Conservation (phyloP, 192 early-diverging fungal species). For the Coemansia sp. region DNA sequence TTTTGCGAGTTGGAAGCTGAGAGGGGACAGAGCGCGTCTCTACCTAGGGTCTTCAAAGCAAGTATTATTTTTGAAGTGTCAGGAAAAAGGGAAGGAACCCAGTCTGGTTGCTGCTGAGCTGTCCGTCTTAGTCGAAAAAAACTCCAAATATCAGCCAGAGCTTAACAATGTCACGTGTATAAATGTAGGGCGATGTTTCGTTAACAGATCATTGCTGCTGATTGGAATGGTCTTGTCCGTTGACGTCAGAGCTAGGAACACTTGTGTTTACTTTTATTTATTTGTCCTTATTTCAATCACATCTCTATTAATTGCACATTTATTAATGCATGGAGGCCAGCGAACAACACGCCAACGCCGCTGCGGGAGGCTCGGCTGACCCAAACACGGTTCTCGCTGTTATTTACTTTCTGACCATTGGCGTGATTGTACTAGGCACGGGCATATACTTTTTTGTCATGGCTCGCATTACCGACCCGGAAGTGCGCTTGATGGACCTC, state of each 20-base stretch:
- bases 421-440: conserved; percentile 53
- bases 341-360: not conserved
- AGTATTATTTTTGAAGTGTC: conserved; percentile 23
- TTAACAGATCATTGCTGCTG: not conserved
- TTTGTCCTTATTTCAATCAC: not conserved
- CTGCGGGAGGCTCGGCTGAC: conserved; percentile 31
- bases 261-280: not conserved
- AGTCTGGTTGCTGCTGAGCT: not conserved
- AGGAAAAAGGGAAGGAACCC: conserved; percentile 47
- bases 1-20: conserved; percentile 6
- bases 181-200: conserved; percentile 9
- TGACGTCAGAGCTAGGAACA: not conserved
- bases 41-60: conserved; percentile 48
- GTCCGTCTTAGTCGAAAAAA: not conserved
- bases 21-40: conserved; percentile 43
- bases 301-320: not conserved
- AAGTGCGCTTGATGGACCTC: conserved; percentile 58
- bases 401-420: conserved; percentile 60
- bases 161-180: conserved; percentile 1
- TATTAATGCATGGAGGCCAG: conserved; percentile 6
- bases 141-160: no score
- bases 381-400: conserved; percentile 50
- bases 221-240: not conserved
- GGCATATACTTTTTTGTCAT: conserved; percentile 60
- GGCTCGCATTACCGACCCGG: conserved; percentile 56